Evolutionary conservation across 768 basidiomycete genomes (phyloP).

Genomic region (Suillus occidentalis): DNA sequence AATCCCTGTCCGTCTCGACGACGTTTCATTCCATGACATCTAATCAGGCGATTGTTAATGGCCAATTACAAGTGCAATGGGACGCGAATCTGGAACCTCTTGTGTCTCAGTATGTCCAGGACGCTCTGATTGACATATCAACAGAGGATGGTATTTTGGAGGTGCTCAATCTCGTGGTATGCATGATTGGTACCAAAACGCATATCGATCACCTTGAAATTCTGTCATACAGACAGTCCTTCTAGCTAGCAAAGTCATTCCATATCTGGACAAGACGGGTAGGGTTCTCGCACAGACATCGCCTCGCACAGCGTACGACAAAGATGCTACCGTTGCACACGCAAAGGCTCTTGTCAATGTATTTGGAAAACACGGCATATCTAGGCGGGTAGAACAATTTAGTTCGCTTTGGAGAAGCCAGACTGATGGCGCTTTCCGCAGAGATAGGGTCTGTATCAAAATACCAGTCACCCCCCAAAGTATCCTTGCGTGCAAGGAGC

Average conservation of each 20-base stretch:
- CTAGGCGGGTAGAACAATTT: slow-evolving; percentile 27
- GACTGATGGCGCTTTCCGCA: slow-evolving; percentile 13
- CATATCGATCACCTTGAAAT: slow-evolving; percentile 1
- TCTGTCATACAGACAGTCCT: slow-evolving; percentile 39
- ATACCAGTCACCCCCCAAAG: slow-evolving; percentile 56
- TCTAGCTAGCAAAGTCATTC: slow-evolving; percentile 43
- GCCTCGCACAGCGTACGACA: slow-evolving; percentile 42
- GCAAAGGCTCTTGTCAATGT: slow-evolving; percentile 41
- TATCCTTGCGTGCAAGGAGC: slow-evolving; percentile 47
- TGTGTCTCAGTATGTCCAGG: slow-evolving; percentile 32
- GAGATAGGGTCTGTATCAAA: slow-evolving; percentile 56
- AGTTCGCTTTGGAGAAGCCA: neutral
- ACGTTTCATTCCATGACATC: slow-evolving; percentile 50
- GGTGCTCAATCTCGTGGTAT: slow-evolving; percentile 41
- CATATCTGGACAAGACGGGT: slow-evolving; percentile 36
- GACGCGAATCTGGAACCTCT: slow-evolving; percentile 31
- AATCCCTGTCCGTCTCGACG: slow-evolving; percentile 28
- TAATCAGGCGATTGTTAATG: slow-evolving; percentile 46
- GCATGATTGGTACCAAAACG: slow-evolving; percentile 7
- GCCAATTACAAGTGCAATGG: slow-evolving; percentile 34
- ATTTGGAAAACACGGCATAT: slow-evolving; percentile 44
- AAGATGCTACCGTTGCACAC: slow-evolving; percentile 41
- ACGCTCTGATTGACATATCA: slow-evolving; percentile 11
- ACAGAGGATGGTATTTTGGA: slow-evolving; percentile 30
- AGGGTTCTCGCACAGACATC: slow-evolving; percentile 48